Percentiles rank a stretch among this genome's conserved stretches.
Conservation (phyloP, 768 basidiomycete species). For the Leccinellum rugosiceps region DNA sequence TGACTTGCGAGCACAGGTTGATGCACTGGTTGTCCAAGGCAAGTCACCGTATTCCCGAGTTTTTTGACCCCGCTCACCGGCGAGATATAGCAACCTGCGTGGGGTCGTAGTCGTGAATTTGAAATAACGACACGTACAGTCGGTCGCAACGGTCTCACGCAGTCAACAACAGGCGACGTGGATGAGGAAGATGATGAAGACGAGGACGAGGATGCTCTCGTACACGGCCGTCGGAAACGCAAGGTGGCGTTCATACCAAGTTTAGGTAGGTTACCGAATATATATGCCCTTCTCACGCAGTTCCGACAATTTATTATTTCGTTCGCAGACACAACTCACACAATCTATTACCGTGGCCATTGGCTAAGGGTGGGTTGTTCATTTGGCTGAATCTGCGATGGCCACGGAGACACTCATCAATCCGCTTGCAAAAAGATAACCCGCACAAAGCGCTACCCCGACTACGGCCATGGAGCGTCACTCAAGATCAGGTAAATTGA, state of each 20-base stretch:
- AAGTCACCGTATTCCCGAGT: background rate
- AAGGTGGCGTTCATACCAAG: slow-evolving; percentile 87
- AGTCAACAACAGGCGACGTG: slow-evolving; percentile 70
- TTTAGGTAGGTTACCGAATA: slow-evolving; percentile 49
- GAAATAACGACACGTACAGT: slow-evolving; percentile 82
- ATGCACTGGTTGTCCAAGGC: slow-evolving; percentile 91
- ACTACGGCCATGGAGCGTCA: slow-evolving; percentile 69
- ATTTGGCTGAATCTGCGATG: slow-evolving; percentile 5
- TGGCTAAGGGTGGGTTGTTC: slow-evolving; percentile 67
- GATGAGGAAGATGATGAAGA: slow-evolving; percentile 78
- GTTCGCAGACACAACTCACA: slow-evolving; percentile 74
- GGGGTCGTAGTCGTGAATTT: slow-evolving; percentile 85
- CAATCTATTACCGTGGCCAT: slow-evolving; percentile 86
- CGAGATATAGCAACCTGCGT: slow-evolving; percentile 73
- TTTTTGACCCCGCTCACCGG: slow-evolving; percentile 13
- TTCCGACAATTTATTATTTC: slow-evolving; percentile 15
- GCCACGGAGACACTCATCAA: slow-evolving; percentile 19
- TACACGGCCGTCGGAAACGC: slow-evolving; percentile 70
- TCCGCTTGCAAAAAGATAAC: slow-evolving; percentile 55
- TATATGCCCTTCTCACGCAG: slow-evolving; percentile 9
- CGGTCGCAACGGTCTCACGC: slow-evolving; percentile 59
- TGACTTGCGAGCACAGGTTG: slow-evolving; percentile 46
- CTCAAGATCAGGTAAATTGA: slow-evolving; percentile 71
- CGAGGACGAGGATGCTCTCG: slow-evolving; percentile 51
- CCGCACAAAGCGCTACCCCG: slow-evolving; percentile 71